Base-by-base conservation (phyloP, 108 stramenopile species). In the Nitzschia putrida region DNA sequence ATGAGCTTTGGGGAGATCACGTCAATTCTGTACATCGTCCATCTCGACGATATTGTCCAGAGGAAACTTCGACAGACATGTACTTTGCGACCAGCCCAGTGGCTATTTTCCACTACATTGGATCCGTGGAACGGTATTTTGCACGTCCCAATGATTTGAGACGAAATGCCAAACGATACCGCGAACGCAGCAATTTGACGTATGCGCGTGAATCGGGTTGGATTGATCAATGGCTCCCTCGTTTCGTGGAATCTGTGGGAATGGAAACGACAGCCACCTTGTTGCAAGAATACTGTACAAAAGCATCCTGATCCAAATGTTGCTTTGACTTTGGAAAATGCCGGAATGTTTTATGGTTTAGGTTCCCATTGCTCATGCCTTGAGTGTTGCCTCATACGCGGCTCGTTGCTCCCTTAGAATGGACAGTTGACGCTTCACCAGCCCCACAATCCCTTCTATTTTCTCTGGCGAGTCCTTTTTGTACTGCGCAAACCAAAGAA, bases 361-460 rank as follows among this genome's bases (percentile, higher is more conserved):
- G 47, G 40, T 45, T 61, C 39, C 1, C 21, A 26, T 61, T 61
- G 6, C 37, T 21, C 13, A 39, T 39, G 40, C 29, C 29, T 34
- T 4, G n/a, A 49, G 18, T 16, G 47, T 49, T 2, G 47, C 47
- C 18, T 49, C 47, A 6, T 49, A 49, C 2, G 18, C 18, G 2
- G 47, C 47, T 4, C 47, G 42, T 21, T 63, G 42, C 8, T 14
- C 22, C 44, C 49, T 29, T 5, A 76, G 76, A 2, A 76, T 20
- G 34, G 76, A 61, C 13, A 76, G 10, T 39, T 83, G 78, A 56
- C 78, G 83, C 20, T 49, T 42, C 54, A 84, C 64, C 12, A 84
- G 68, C 39, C 73, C 23, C 16, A 71, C 37, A 43, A 84, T 68
- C 7, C 64, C 40, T n/a, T 60, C 50, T 0, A 78, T 8, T 34